Base-by-base conservation (phyloP, 345 rosid genomes). In the Geranium brycei region DNA sequence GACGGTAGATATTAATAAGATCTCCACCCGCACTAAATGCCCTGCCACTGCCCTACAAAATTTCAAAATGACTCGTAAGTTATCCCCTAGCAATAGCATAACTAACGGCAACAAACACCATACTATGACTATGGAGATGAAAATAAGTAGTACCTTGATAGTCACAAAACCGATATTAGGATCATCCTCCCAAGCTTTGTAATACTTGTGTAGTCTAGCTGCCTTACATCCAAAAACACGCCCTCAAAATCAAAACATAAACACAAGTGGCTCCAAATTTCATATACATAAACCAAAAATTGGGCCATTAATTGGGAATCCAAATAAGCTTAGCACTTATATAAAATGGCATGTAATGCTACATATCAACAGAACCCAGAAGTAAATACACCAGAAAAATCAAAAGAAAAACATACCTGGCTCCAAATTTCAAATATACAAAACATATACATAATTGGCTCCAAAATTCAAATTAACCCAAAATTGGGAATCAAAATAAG, bases 1-100 rank as follows among this genome's bases (percentile, higher is more conserved):
- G 69, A 59, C 81, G 81, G 77, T 85, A 85, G 31, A 91, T 79
- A 64, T 80, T 3, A 64, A 89, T 86, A 57, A 91, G 79, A 74
- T 89, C 96, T 13, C 99, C 97, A 62, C 99, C 97, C 3, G 97
- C 97, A 75, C 91, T 87, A 84, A 93, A 93, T 40, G 96, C 96
- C 76, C 87, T 83, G 78, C 95, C 97, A 75, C 91, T 81, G 69
- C 96, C 98, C 96, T 92, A 78, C 74, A 81, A 64, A 64, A 66
- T 35, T 62, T 63, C 28, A 75, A 76, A 63, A 68, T 0, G 55
- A 75, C 17, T 23, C 31, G 41, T 62, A 59, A 77, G 53, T 13
- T 66, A 18, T 64, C 16, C 61, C 63, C 30, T 12, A 23, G 28
- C 28, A 23, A 23, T 23, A 51, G 19, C 47, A 53, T 30, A 28